phyloP scores from a whole-genome alignment of 192 early-diverging fungal species.

The Coemansia sp. region DNA sequence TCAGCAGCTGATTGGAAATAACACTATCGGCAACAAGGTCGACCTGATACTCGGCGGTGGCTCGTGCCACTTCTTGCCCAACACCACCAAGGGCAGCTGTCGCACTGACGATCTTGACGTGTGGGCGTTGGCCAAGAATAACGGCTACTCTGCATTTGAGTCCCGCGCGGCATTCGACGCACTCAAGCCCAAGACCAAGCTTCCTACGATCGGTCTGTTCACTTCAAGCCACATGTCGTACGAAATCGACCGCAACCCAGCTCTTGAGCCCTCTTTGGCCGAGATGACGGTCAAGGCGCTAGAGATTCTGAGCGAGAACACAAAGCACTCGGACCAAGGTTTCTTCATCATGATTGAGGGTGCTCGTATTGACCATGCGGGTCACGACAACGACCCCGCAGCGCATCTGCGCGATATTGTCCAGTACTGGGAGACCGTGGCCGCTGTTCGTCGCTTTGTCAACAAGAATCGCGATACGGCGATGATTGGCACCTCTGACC shows the following conservation, averaged over 20 bases:
- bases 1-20: conserved; percentile 54
- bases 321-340: conserved; percentile 21
- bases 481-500: conserved; percentile 63
- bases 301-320: conserved; percentile 23
- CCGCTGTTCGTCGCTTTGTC: conserved; percentile 52
- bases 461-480: conserved; percentile 56
- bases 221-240: conserved; percentile 56
- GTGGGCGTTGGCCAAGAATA: conserved; percentile 17
- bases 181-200: conserved; percentile 4
- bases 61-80: conserved; percentile 50
- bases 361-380: conserved; percentile 63
- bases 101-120: conserved; percentile 49
- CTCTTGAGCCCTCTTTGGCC: conserved; percentile 55
- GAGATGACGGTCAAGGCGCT: conserved; percentile 61
- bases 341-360: conserved; percentile 70
- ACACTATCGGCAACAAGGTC: conserved; percentile 31
- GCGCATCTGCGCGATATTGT: conserved; percentile 63
- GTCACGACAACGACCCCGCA: conserved; percentile 64
- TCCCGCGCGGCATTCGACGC: conserved; percentile 26
- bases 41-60: conserved; percentile 64
- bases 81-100: conserved; percentile 32
- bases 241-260: conserved; percentile 54
- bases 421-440: conserved; percentile 59
- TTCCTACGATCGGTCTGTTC: conserved; percentile 59
- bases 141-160: conserved; percentile 13